Evolutionary conservation across 2,329 filamentous ascomycete species (phyloP).

Genomic region (Ilyonectria robusta): DNA sequence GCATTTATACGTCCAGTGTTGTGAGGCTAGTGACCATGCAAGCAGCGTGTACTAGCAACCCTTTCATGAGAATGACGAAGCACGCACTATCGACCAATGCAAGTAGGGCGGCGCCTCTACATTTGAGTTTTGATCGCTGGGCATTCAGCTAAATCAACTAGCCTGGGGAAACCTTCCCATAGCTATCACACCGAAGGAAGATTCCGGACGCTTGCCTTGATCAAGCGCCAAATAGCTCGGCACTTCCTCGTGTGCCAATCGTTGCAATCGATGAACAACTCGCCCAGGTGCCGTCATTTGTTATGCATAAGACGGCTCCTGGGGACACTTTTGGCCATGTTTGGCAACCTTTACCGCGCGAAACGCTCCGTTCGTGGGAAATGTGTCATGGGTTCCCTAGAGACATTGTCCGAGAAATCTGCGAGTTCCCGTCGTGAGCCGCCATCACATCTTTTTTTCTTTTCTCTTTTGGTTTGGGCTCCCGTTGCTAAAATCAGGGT

Average conservation of each 20-base stretch:
- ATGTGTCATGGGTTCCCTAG: background rate
- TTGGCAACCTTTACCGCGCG: slow-evolving; percentile 12
- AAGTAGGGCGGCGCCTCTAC: background rate
- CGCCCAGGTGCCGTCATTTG: background rate
- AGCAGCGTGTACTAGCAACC: slow-evolving; percentile 13
- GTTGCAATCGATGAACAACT: slow-evolving; percentile 3
- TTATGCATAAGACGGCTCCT: background rate
- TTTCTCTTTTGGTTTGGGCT: background rate
- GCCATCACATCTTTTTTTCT: background rate
- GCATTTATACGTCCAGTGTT: slow-evolving; percentile 3
- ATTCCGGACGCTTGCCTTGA: slow-evolving; percentile 20
- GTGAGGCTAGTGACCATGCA: slow-evolving; percentile 4
- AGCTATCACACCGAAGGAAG: slow-evolving; percentile 20
- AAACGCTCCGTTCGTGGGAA: background rate
- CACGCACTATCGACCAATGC: slow-evolving; percentile 7
- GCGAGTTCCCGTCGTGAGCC: slow-evolving; percentile 15
- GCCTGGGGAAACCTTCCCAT: background rate
- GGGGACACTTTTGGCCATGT: background rate
- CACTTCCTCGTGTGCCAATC: slow-evolving; percentile 3
- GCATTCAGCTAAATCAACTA: slow-evolving; percentile 10
- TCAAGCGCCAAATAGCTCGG: slow-evolving; percentile 6
- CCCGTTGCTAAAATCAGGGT: slow-evolving; percentile 28
- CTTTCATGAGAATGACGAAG: slow-evolving; percentile 28
- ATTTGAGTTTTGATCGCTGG: slow-evolving; percentile 26
- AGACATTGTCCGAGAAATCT: slow-evolving; percentile 26